Conservation (phyloP, 257 asterid genomes). For the Nicotiana paniculata region DNA sequence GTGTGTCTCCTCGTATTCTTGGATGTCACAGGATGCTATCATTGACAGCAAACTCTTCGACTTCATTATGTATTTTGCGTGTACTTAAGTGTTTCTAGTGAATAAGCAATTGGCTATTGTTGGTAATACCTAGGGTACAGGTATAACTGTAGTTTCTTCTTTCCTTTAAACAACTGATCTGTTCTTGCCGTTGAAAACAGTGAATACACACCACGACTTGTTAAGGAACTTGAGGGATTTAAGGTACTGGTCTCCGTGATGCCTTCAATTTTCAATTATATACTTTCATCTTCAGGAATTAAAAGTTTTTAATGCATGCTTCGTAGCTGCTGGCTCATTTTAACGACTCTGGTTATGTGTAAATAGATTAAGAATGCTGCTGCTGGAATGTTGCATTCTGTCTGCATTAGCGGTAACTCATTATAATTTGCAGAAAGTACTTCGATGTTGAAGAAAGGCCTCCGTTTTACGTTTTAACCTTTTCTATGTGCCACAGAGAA, state of each 20-base stretch:
- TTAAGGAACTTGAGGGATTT: slow-evolving; percentile 77
- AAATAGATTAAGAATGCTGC: slow-evolving; percentile 71
- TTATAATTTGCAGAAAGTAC: slow-evolving; percentile 10
- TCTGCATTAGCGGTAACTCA: slow-evolving; percentile 64
- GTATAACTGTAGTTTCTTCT: neutral
- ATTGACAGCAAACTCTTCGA: neutral
- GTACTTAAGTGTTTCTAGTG: neutral
- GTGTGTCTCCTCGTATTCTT: neutral
- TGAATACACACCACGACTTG: slow-evolving; percentile 83
- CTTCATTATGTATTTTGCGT: neutral
- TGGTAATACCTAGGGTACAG: neutral
- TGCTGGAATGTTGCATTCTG: slow-evolving; percentile 96
- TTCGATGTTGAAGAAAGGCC: neutral
- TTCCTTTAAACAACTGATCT: neutral
- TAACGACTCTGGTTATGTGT: slow-evolving; percentile 16
- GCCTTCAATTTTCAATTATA: neutral
- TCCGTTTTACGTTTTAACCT: slow-evolving; percentile 17
- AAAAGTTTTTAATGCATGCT: slow-evolving; percentile 8
- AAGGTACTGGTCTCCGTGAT: slow-evolving; percentile 42
- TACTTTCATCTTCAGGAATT: neutral
- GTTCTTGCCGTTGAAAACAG: slow-evolving; percentile 35
- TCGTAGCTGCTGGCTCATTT: slow-evolving; percentile 12
- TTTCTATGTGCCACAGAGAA: slow-evolving; percentile 45
- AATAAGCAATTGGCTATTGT: neutral
- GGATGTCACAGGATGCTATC: neutral